Evolutionary conservation across 768 basidiomycete genomes (phyloP).

Genomic region (Tephrocybe rancida): DNA sequence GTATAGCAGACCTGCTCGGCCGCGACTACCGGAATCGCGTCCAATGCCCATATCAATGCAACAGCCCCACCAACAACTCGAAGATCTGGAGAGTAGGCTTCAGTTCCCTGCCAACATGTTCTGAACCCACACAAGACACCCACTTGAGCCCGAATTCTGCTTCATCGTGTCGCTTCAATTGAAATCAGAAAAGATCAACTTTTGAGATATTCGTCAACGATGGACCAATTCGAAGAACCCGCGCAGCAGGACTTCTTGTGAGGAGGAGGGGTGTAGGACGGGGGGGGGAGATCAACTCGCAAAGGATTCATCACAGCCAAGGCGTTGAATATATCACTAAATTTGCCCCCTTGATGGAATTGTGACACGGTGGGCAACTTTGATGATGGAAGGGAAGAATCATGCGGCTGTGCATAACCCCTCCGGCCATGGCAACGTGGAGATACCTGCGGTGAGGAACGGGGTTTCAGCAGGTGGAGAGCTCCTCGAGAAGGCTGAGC

Average conservation of each 20-base stretch:
- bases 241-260: conserved; percentile 25
- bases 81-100: conserved; percentile 13
- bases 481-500: too few species aligned
- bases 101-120: background rate
- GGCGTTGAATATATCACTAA: background rate
- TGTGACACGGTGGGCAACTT: background rate
- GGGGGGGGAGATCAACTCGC: conserved; percentile 27
- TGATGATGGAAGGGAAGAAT: background rate
- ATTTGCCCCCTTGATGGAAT: conserved; percentile 8
- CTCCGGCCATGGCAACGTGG: background rate
- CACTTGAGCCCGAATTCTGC: conserved; percentile 12
- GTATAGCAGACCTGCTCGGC: conserved; percentile 23
- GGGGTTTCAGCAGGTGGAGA: too few species aligned
- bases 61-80: conserved; percentile 12
- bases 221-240: conserved; percentile 18
- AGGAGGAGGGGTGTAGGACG: conserved; percentile 8
- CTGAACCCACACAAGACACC: background rate
- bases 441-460: too few species aligned
- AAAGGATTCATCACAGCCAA: conserved; percentile 5
- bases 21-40: conserved; percentile 19
- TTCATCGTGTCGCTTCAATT: conserved; percentile 10
- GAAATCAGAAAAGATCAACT: conserved; percentile 16
- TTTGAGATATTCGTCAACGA: conserved; percentile 12
- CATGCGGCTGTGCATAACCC: background rate
- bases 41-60: conserved; percentile 14